Evolutionary conservation across 805 yeast genomes (phyloP).

Genomic region (Yarrowia porcina): DNA sequence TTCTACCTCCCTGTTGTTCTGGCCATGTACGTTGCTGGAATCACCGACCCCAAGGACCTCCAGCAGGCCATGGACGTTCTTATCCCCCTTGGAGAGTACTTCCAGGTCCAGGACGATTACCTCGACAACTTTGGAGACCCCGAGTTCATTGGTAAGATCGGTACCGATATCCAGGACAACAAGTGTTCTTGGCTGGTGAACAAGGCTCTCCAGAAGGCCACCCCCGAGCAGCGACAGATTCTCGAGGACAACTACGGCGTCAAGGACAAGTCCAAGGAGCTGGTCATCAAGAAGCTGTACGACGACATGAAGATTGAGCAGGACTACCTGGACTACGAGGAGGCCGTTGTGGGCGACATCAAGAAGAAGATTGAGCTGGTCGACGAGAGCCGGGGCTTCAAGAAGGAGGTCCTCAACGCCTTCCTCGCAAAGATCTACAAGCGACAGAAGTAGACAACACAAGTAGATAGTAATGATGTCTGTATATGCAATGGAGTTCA

Average conservation of each 20-base stretch:
- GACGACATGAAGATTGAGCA: slow-evolving; percentile 66
- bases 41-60: slow-evolving; percentile 65
- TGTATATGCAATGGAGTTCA: too few relatives aligned
- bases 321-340: slow-evolving; percentile 79
- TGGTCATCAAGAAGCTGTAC: slow-evolving; percentile 68
- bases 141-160: slow-evolving; percentile 95
- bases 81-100: slow-evolving; percentile 95
- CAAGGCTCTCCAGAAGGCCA: slow-evolving; percentile 77
- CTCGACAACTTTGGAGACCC: slow-evolving; percentile 97
- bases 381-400: slow-evolving; percentile 94
- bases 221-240: slow-evolving; percentile 73
- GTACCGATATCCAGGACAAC: slow-evolving; percentile 97
- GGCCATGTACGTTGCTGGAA: slow-evolving; percentile 91
- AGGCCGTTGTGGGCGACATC: slow-evolving; percentile 62
- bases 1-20: slow-evolving; percentile 96
- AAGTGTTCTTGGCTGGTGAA: slow-evolving; percentile 98
- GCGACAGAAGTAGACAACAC: slow-evolving; percentile 64
- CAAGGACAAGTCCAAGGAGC: slow-evolving; percentile 68
- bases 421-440: slow-evolving; percentile 91
- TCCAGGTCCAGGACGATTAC: slow-evolving; percentile 98
- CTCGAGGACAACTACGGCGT: slow-evolving; percentile 89
- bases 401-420: slow-evolving; percentile 74
- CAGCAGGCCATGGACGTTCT: slow-evolving; percentile 83
- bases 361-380: slow-evolving; percentile 59
- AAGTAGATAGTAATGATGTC: neutral